Evolutionary conservation across 345 rosid species (phyloP).

Genomic region (Gossypium mustelinum): DNA sequence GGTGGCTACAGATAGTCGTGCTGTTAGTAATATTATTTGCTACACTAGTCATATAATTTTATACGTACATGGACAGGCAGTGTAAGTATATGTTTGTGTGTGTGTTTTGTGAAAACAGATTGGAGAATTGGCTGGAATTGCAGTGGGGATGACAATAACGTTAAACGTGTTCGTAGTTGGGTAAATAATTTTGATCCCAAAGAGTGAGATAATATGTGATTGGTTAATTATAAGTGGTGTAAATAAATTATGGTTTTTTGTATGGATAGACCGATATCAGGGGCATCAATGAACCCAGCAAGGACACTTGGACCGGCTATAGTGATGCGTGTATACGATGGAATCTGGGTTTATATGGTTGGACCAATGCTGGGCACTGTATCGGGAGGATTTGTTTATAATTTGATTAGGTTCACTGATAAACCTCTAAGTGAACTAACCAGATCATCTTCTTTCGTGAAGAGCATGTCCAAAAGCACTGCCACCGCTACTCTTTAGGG

Average conservation of each 20-base stretch:
- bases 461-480: background rate
- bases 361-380: slow-evolving; percentile 56
- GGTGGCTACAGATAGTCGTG: slow-evolving; percentile 31
- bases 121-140: slow-evolving; percentile 48
- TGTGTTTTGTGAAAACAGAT: slow-evolving; percentile 16
- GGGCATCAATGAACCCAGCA: slow-evolving; percentile 87
- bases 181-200: slow-evolving; percentile 15
- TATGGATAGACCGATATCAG: slow-evolving; percentile 50
- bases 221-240: background rate
- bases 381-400: slow-evolving; percentile 54
- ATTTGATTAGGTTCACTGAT: slow-evolving; percentile 45
- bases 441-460: background rate
- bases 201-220: background rate
- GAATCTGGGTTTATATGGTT: slow-evolving; percentile 56
- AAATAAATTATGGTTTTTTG: too few species aligned
- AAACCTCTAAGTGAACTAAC: slow-evolving; percentile 49
- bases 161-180: slow-evolving; percentile 51
- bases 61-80: too few species aligned
- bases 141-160: slow-evolving; percentile 50
- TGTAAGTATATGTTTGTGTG: background rate
- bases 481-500: background rate
- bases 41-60: background rate
- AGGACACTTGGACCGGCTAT: slow-evolving; percentile 78
- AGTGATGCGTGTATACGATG: slow-evolving; percentile 40
- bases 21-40: slow-evolving; percentile 20